Evolutionary conservation across 768 basidiomycete genomes (phyloP).

Genomic region (Clathrus columnatus): DNA sequence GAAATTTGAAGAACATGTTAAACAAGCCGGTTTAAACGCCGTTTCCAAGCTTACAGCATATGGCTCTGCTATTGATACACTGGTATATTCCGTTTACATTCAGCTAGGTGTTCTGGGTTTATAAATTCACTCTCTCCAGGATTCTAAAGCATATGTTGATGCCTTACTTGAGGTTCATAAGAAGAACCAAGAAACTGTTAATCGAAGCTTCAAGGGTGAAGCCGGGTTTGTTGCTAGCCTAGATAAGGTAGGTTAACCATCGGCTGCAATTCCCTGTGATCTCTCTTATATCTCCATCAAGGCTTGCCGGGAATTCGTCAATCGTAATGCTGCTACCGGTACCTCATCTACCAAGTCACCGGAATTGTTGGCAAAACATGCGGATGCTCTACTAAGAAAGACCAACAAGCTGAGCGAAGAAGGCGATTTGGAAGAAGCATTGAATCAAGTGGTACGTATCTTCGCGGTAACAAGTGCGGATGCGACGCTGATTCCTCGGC

Average conservation of each 20-base stretch:
- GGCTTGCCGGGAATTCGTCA: conserved; percentile 93
- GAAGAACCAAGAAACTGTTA: conserved; percentile 79
- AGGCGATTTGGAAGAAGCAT: conserved; percentile 77
- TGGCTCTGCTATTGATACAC: conserved; percentile 45
- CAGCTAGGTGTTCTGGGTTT: not conserved
- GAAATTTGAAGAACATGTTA: conserved; percentile 90
- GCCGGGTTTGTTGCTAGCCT: conserved; percentile 76
- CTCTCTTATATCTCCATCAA: conserved; percentile 25
- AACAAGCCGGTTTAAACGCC: conserved; percentile 75
- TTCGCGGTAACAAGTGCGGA: not conserved
- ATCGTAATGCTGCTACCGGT: conserved; percentile 85
- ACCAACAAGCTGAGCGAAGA: conserved; percentile 94
- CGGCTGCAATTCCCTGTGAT: not conserved
- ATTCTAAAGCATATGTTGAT: conserved; percentile 93
- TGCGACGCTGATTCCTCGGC: conserved; percentile 1
- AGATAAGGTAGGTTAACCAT: conserved; percentile 42
- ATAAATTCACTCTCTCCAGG: conserved; percentile 22
- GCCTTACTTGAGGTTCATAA: conserved; percentile 84
- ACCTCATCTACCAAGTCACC: conserved; percentile 80
- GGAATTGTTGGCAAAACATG: conserved; percentile 86
- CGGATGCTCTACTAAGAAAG: conserved; percentile 83
- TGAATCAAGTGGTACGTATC: conserved; percentile 76
- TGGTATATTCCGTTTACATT: conserved; percentile 23
- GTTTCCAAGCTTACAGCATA: conserved; percentile 61
- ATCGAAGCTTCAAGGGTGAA: conserved; percentile 45